These are phyloP conservation scores for Globisporangium barbulae DNA, from an alignment of 352 stramenopile genomes.

Conservation along the genomic window DNA sequence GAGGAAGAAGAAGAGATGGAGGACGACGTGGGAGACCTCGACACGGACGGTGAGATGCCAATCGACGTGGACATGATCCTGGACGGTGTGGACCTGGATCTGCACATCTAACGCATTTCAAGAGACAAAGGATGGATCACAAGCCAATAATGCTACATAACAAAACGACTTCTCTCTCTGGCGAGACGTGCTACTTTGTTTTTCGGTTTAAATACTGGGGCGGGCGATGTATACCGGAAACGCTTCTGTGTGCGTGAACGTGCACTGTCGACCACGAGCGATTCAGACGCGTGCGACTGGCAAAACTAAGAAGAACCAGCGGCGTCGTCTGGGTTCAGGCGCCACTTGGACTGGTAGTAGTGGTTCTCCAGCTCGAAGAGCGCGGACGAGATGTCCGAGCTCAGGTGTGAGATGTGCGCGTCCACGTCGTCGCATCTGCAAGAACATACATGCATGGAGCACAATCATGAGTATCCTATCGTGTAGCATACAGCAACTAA, in stretches of 20 bases:
- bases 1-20: constrained; percentile 31
- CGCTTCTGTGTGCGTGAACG: no score
- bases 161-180: background rate
- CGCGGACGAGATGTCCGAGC: constrained; percentile 71
- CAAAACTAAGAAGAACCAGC: background rate
- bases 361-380: constrained; percentile 83
- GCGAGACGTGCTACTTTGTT: background rate
- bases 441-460: background rate
- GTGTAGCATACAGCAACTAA: background rate
- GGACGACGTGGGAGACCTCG: constrained; percentile 28
- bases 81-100: constrained; percentile 27
- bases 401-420: constrained; percentile 72
- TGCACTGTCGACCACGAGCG: background rate
- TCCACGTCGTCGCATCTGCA: constrained; percentile 77
- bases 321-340: constrained; percentile 22
- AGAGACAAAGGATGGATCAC: no score
- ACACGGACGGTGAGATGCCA: constrained; percentile 20
- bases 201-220: constrained; percentile 11
- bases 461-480: background rate
- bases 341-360: constrained; percentile 84
- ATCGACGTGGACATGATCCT: constrained; percentile 23
- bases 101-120: constrained; percentile 16
- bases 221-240: background rate
- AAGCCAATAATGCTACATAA: background rate
- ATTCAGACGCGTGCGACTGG: background rate